Base-by-base conservation (phyloP, 2,329 filamentous ascomycete genomes). In the Epichloe sibirici region DNA sequence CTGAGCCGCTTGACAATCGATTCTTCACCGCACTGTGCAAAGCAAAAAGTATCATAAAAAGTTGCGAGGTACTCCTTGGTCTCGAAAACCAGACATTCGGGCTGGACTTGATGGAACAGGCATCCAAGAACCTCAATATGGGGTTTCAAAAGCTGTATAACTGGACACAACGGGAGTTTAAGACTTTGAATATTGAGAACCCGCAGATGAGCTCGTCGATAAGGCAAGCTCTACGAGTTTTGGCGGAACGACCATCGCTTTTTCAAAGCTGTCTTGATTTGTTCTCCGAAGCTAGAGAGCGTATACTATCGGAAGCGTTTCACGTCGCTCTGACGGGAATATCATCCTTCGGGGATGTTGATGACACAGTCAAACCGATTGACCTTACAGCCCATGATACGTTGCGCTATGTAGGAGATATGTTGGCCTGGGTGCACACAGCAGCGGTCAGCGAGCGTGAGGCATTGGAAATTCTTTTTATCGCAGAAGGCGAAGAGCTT, bases 391-490 rank as follows among this genome's bases (percentile, higher is more conserved):
- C 93, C 1, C 91, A 97, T 65, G 93, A 98, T 63, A 85, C 89
- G 1, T 71, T 97, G 28, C 82, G 93, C 21, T 97, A 97, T 66
- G 83, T 94, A 3, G 90, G 93, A 51, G 93, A 98, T 64, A 98
- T 98, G 90, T 77, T 98, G 13, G 93, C 93, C 5, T 98, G 93
- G 93, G 83, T 86, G 5, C 93, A 98, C 66, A 95, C 93, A 0
- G 87, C 90, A 3, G 85, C 91, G 0, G 93, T 98, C 1, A 94
- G 91, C 35, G 93, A 98, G 67, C 81, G 88, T 50, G 93, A 98
- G 68, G 90, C 90, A 0, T 75, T 98, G 5, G 91, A 97, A 66
- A 82, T 89, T 2, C 74, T 98, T 0, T 98, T 98, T 63, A 84
- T 96, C 43, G 85, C 86, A 0, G 90, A 96, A 56, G 90, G 88